A percentile compares a stretch with the other conserved stretches of the same genome.
Evolutionary conservation across 192 early-diverging fungal species (phyloP).

Genomic region (Paraglomus brasilianum): DNA sequence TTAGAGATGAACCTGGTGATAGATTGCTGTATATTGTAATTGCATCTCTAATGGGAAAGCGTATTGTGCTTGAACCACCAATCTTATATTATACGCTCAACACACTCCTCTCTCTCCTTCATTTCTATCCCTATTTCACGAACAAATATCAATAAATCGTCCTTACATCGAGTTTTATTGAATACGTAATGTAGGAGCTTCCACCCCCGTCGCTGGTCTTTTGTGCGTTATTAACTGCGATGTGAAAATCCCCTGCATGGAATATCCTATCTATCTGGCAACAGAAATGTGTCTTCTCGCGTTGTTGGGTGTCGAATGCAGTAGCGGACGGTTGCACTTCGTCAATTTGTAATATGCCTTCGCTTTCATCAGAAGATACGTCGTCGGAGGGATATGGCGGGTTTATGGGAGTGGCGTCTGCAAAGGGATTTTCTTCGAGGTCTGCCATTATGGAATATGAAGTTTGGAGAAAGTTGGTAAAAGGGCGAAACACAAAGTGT

Average conservation of each 20-base stretch:
- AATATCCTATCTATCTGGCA: conserved; percentile 23
- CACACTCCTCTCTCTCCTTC: not conserved
- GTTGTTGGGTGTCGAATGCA: not conserved
- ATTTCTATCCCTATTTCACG: not conserved
- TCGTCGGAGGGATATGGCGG: too few relatives aligned
- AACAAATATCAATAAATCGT: not conserved
- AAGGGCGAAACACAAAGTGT: too few relatives aligned
- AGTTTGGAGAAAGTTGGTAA: too few relatives aligned
- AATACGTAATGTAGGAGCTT: conserved; percentile 54
- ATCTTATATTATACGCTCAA: not conserved
- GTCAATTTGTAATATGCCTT: not conserved
- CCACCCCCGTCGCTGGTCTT: conserved; percentile 23
- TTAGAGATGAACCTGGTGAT: not conserved
- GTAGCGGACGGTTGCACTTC: not conserved
- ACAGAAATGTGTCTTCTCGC: not conserved
- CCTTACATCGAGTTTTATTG: conserved; percentile 52
- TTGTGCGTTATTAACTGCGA: conserved; percentile 20
- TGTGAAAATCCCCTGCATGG: not conserved
- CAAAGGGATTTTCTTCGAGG: not conserved
- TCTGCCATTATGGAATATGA: too few relatives aligned
- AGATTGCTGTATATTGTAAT: not conserved
- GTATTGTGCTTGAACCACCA: not conserved
- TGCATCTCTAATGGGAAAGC: not conserved
- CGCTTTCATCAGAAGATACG: too few relatives aligned
- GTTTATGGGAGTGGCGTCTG: not conserved